phyloP scores from a whole-genome alignment of 345 rosid species.

The Cardamine chenopodiifolia region DNA sequence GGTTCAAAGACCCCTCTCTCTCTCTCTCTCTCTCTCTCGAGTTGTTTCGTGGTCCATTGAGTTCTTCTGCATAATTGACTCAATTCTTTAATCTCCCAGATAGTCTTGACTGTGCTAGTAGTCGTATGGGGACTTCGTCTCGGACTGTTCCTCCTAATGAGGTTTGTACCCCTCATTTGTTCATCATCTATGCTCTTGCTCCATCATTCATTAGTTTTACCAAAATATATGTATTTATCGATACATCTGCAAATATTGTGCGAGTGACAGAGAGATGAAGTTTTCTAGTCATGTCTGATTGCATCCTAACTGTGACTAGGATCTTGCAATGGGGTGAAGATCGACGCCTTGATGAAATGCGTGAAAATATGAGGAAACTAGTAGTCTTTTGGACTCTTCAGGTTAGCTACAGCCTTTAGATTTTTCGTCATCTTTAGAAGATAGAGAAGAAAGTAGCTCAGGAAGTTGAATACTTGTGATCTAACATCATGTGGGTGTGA shows the following conservation, averaged over 20 bases:
- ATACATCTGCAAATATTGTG: background rate
- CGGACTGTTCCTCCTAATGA: constrained; percentile 69
- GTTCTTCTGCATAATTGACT: constrained; percentile 19
- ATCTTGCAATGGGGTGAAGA: constrained; percentile 97
- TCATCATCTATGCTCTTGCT: background rate
- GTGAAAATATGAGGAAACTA: constrained; percentile 64
- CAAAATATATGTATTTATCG: background rate
- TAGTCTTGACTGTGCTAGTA: constrained; percentile 68
- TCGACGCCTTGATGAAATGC: constrained; percentile 86
- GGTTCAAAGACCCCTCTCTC: constrained; percentile 48
- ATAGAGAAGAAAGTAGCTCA: background rate
- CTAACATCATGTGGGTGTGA: constrained; percentile 7
- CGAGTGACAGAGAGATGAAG: background rate
- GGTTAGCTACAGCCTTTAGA: constrained; percentile 45
- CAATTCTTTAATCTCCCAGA: constrained; percentile 48
- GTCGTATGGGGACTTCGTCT: constrained; percentile 89
- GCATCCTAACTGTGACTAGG: constrained; percentile 43
- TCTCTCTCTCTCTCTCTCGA: background rate
- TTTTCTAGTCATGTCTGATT: constrained; percentile 14
- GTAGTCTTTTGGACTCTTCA: constrained; percentile 85
- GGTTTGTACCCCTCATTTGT: constrained; percentile 47
- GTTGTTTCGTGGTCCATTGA: constrained; percentile 16
- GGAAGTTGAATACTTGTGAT: constrained; percentile 12
- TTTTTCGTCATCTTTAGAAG: constrained; percentile 10
- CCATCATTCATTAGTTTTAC: background rate